A percentile compares a stretch with the other conserved stretches of the same genome.
Evolutionary conservation across 352 stramenopile species (phyloP).

Genomic region (Phytopythium litorale): DNA sequence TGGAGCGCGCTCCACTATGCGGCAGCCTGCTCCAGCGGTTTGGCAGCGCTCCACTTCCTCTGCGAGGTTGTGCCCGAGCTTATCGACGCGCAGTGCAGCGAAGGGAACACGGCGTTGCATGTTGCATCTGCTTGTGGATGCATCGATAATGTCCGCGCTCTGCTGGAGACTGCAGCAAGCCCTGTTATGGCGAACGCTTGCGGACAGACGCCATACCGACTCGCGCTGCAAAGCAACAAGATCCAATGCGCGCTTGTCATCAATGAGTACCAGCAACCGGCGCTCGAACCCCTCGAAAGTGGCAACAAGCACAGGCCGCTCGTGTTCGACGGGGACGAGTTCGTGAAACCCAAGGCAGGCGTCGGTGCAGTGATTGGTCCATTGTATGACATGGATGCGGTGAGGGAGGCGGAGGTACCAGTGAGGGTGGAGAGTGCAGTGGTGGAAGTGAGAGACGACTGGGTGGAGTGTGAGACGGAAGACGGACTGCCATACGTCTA

Average conservation of each 20-base stretch:
- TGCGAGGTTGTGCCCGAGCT: conserved; percentile 45
- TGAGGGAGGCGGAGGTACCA: no score
- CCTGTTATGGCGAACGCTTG: conserved; percentile 36
- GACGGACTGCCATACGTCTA: conserved; percentile 67
- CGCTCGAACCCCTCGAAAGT: conserved; percentile 2
- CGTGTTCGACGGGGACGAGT: neutral
- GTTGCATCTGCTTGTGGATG: conserved; percentile 55
- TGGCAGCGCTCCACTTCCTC: conserved; percentile 47
- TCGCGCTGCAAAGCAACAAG: conserved; percentile 54
- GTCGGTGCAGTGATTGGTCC: neutral
- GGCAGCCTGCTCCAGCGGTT: conserved; percentile 31
- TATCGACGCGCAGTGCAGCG: conserved; percentile 39
- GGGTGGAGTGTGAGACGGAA: conserved; percentile 44
- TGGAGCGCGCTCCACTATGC: conserved; percentile 69
- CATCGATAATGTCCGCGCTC: conserved; percentile 38
- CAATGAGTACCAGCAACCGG: conserved; percentile 43
- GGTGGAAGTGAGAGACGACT: conserved; percentile 10
- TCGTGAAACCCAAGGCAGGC: neutral
- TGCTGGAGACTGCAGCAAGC: conserved; percentile 58
- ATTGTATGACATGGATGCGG: neutral
- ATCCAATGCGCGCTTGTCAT: conserved; percentile 49
- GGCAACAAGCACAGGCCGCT: neutral
- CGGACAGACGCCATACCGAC: conserved; percentile 42
- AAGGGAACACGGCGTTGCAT: conserved; percentile 65
- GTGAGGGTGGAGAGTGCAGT: neutral